These are phyloP conservation scores for Barbarea vulgaris DNA, from an alignment of 345 rosid species.

Conservation along the genomic window DNA sequence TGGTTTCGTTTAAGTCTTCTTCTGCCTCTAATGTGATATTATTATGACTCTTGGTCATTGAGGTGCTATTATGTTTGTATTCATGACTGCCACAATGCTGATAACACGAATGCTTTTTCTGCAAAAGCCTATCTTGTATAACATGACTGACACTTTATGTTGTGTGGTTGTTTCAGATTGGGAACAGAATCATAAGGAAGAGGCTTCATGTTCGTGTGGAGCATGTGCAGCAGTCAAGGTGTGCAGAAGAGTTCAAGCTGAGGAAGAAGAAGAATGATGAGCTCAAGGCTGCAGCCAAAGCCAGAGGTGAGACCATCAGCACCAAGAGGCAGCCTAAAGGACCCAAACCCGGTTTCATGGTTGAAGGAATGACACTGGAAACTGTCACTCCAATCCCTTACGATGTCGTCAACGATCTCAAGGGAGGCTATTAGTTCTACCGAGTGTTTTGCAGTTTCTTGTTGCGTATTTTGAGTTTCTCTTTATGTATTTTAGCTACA, in stretches of 20 bases:
- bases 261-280: slow-evolving; percentile 62
- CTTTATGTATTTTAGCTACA: slow-evolving; percentile 5
- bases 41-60: no score
- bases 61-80: neutral
- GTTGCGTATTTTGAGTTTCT: neutral
- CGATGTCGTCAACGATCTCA: slow-evolving; percentile 87
- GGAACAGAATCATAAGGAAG: slow-evolving; percentile 70
- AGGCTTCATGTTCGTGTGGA: slow-evolving; percentile 82
- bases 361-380: slow-evolving; percentile 75
- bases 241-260: slow-evolving; percentile 63
- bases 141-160: neutral
- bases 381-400: slow-evolving; percentile 84
- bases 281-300: slow-evolving; percentile 75
- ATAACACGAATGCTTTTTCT: neutral
- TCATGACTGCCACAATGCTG: neutral
- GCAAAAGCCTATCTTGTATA: neutral
- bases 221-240: slow-evolving; percentile 74
- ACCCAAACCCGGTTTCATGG: slow-evolving; percentile 90
- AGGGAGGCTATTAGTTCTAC: slow-evolving; percentile 68
- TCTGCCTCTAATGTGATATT: neutral
- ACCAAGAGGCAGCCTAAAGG: slow-evolving; percentile 81
- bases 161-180: slow-evolving; percentile 45
- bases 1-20: neutral
- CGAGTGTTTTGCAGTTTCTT: slow-evolving; percentile 18
- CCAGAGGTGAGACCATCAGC: slow-evolving; percentile 65